phyloP scores from a whole-genome alignment of 495 filamentous ascomycete species.

The Neurospora discreta region DNA sequence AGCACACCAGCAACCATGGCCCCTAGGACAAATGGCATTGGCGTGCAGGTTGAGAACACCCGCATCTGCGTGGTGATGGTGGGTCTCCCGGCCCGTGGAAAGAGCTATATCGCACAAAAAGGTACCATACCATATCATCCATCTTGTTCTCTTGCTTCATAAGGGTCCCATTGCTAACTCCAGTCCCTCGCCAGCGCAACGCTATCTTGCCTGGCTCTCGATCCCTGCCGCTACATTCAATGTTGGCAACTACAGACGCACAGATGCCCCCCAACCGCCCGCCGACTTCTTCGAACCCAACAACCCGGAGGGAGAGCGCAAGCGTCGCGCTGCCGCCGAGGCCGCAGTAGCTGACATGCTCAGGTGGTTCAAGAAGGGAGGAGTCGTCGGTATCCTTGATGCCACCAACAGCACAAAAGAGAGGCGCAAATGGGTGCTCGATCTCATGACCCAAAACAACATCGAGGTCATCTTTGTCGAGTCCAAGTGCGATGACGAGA shows the following conservation, averaged over 20 bases:
- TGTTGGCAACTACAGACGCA: slow-evolving; percentile 85
- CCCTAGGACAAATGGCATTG: slow-evolving; percentile 35
- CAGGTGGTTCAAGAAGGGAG: slow-evolving; percentile 69
- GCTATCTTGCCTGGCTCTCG: slow-evolving; percentile 92
- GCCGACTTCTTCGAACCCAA: slow-evolving; percentile 88
- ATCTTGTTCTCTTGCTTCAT: not conserved
- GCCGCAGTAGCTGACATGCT: slow-evolving; percentile 87
- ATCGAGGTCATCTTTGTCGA: slow-evolving; percentile 93
- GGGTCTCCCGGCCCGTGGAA: slow-evolving; percentile 86
- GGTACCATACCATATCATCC: slow-evolving; percentile 43
- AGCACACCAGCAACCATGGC: slow-evolving; percentile 24
- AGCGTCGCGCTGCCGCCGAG: slow-evolving; percentile 77
- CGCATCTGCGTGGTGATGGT: slow-evolving; percentile 99
- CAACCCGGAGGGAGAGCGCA: slow-evolving; percentile 82
- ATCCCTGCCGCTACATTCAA: slow-evolving; percentile 92
- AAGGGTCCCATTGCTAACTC: slow-evolving; percentile 9
- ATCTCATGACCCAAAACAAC: slow-evolving; percentile 55
- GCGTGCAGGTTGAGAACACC: slow-evolving; percentile 76
- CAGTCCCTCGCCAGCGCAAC: slow-evolving; percentile 52
- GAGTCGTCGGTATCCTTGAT: slow-evolving; percentile 83
- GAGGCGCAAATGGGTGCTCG: slow-evolving; percentile 83
- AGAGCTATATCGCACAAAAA: slow-evolving; percentile 94
- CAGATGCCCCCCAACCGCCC: slow-evolving; percentile 70
- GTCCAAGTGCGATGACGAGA: slow-evolving; percentile 88
- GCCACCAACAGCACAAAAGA: slow-evolving; percentile 89